Conservation (phyloP, 148 eudicot genomes). For the Nepenthes gracilis region DNA sequence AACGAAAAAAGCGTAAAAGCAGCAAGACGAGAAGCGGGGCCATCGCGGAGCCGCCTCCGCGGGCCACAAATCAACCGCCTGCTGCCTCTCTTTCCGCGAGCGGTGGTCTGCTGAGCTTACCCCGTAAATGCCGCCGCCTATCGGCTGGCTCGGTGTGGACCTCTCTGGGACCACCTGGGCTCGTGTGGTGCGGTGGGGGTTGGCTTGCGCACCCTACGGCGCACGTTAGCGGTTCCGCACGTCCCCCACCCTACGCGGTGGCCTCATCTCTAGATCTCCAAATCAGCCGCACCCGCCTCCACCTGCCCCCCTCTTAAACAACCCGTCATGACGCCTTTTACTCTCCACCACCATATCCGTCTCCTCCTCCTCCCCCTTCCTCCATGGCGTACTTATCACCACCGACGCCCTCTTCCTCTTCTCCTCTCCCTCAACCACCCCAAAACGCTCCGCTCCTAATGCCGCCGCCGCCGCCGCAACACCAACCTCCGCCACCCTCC, state of each 20-base stretch:
- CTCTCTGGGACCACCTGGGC: too few relatives aligned
- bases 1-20: too few relatives aligned
- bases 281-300: slow-evolving; percentile 11
- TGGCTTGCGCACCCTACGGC: too few relatives aligned
- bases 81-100: too few relatives aligned
- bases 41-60: too few relatives aligned
- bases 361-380: background rate
- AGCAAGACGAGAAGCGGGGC: too few relatives aligned
- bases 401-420: background rate
- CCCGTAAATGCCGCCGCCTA: too few relatives aligned
- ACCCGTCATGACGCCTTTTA: background rate
- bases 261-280: slow-evolving; percentile 17
- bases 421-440: background rate
- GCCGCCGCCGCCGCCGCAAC: background rate
- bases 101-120: too few relatives aligned
- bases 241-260: slow-evolving; percentile 6
- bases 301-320: slow-evolving; percentile 3
- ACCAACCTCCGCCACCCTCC: slow-evolving; percentile 1
- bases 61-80: too few relatives aligned
- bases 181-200: too few relatives aligned
- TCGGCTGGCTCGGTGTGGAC: too few relatives aligned
- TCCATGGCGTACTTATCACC: background rate
- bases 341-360: slow-evolving; percentile 5
- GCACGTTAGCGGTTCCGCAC: too few relatives aligned
- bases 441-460: background rate